Conservation (phyloP, 257 asterid genomes). For the Primulina eburnea region DNA sequence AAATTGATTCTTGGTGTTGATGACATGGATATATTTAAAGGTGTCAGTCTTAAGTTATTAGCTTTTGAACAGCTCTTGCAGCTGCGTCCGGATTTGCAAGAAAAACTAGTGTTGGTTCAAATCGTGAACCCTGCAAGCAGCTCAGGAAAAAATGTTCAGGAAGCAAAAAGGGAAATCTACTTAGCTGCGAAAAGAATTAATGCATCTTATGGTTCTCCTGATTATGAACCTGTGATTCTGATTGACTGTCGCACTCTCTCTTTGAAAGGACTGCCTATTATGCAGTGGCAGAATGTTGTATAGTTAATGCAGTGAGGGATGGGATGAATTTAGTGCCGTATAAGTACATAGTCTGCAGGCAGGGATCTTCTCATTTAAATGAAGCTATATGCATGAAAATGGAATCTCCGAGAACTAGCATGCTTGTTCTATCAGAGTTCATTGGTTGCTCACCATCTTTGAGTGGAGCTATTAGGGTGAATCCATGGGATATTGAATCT, state of each 20-base stretch:
- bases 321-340: no score
- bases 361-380: slow-evolving; percentile 54
- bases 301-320: no score
- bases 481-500: no score
- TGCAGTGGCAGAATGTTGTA: slow-evolving; percentile 76
- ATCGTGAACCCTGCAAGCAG: slow-evolving; percentile 89
- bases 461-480: no score
- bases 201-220: slow-evolving; percentile 46
- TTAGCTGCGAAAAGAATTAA: slow-evolving; percentile 59
- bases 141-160: slow-evolving; percentile 85
- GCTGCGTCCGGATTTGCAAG: slow-evolving; percentile 43
- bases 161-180: slow-evolving; percentile 75
- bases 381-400: slow-evolving; percentile 38
- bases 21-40: slow-evolving; percentile 77
- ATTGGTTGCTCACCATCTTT: slow-evolving; percentile 15
- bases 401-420: slow-evolving; percentile 65
- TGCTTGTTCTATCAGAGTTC: slow-evolving; percentile 84
- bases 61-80: slow-evolving; percentile 75
- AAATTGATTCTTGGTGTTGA: slow-evolving; percentile 34
- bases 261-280: slow-evolving; percentile 80
- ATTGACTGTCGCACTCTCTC: slow-evolving; percentile 75
- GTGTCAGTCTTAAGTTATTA: slow-evolving; percentile 73
- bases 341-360: no score
- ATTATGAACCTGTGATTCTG: slow-evolving; percentile 64
- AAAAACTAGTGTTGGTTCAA: slow-evolving; percentile 70